Percentiles rank a stretch among this genome's conserved stretches.
These are phyloP conservation scores for Pythium sp. DNA, from an alignment of 352 stramenopile species.

Conservation along the genomic window DNA sequence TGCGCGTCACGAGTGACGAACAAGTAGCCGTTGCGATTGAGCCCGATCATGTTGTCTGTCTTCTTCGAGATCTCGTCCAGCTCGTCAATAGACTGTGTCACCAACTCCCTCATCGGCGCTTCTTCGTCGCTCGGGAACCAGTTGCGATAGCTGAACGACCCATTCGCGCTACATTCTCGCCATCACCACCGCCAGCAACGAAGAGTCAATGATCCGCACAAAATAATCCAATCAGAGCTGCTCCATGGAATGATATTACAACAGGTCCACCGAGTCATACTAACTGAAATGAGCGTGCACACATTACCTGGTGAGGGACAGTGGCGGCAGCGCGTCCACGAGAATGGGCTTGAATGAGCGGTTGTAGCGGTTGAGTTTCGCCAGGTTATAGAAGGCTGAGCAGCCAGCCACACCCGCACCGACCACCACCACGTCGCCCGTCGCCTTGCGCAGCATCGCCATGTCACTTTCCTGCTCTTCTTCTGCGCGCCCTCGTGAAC, in stretches of 20 bases:
- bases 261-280: neutral
- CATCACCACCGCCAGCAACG: neutral
- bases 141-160: slow-evolving; percentile 82
- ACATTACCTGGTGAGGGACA: slow-evolving; percentile 61
- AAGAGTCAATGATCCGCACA: neutral
- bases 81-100: slow-evolving; percentile 72
- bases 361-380: slow-evolving; percentile 61
- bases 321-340: slow-evolving; percentile 56
- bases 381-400: slow-evolving; percentile 77
- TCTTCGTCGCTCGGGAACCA: slow-evolving; percentile 76
- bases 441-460: slow-evolving; percentile 43
- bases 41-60: slow-evolving; percentile 60
- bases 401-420: slow-evolving; percentile 70
- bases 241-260: neutral
- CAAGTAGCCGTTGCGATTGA: slow-evolving; percentile 81
- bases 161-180: slow-evolving; percentile 41
- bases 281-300: neutral
- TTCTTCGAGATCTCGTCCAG: slow-evolving; percentile 62
- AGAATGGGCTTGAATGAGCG: slow-evolving; percentile 67
- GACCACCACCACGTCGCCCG: slow-evolving; percentile 69
- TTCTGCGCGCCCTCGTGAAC: neutral
- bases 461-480: neutral
- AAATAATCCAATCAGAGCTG: neutral
- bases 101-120: slow-evolving; percentile 60
- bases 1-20: slow-evolving; percentile 56